Evolutionary conservation across 192 early-diverging fungal species (phyloP).

Genomic region (Coemansia interrupta): DNA sequence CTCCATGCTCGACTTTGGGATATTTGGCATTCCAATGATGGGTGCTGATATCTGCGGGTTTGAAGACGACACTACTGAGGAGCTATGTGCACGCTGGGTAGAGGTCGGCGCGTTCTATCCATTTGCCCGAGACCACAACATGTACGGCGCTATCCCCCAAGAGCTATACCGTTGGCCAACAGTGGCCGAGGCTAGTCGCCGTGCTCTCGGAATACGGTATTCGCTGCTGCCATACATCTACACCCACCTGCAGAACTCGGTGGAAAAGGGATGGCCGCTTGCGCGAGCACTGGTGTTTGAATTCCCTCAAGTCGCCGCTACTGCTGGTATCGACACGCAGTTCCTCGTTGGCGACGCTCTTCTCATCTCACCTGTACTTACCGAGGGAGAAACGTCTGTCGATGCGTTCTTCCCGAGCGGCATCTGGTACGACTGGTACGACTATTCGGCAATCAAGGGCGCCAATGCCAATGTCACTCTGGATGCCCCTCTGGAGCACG

Average conservation of each 20-base stretch:
- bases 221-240: conserved; percentile 63
- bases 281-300: conserved; percentile 58
- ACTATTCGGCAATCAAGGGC: conserved; percentile 16
- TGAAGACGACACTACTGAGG: conserved; percentile 55
- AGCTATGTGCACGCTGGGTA: conserved; percentile 65
- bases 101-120: conserved; percentile 64
- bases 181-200: conserved; percentile 57
- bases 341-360: conserved; percentile 59
- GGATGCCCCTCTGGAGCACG: conserved; percentile 53
- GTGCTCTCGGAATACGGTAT: conserved; percentile 58
- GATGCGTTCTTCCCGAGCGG: conserved; percentile 61
- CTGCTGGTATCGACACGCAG: conserved; percentile 56
- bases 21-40: conserved; percentile 68
- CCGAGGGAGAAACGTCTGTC: conserved; percentile 50
- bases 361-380: conserved; percentile 61
- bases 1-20: conserved; percentile 61
- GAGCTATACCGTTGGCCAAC: conserved; percentile 60
- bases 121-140: conserved; percentile 65
- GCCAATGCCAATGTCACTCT: conserved; percentile 33
- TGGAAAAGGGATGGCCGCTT: conserved; percentile 54
- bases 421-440: conserved; percentile 63
- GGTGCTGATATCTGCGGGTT: conserved; percentile 76
- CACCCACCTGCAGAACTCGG: conserved; percentile 52
- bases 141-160: conserved; percentile 47
- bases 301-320: conserved; percentile 35